Base-by-base conservation (phyloP, 2,329 filamentous ascomycete genomes). In the Aspergillus udagawae region DNA sequence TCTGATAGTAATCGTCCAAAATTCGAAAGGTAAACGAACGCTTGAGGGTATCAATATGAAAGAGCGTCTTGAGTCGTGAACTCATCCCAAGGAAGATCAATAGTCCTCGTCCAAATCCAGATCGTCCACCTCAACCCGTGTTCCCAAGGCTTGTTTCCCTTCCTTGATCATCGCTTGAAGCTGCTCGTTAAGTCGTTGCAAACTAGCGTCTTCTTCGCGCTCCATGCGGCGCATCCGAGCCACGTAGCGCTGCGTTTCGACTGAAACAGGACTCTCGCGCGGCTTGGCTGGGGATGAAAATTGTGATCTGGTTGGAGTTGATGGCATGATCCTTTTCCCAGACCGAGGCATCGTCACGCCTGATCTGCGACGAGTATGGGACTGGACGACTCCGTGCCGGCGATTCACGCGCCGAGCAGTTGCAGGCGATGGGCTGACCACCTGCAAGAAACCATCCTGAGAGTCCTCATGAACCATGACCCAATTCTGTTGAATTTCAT, bases 101-200 rank as follows among this genome's bases (percentile, higher is more conserved):
- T 10, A 23, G 53, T 63, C 72, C 52, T 75, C 68, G 23, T 70
- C 73, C 67, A 75, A 70, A 45, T 70, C 76, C 41, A 75, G 71
- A 27, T 76, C 75, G 42, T 84, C 82, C 47, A 91, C 81, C 68
- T 90, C 86, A 51, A 90, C 79, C 44, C 79, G 88, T 21, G 89
- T 89, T 2, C 88, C 92, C 20, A 99, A 76, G 1, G 94, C 94
- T 72, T 94, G 89, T 65, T 88, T 88, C 0, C 92, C 94, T 73
- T 97, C 88, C 1, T 87, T 82, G 54, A 99, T 95, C 89, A 99
- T 91, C 35, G 87, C 89, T 68, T 89, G 85, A 50, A 97, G 78
- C 65, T 89, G 86, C 50, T 85, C 82, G 70, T 94, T 95, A 74
- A 97, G 86, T 27, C 88, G 84, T 51, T 86, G 86, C 65, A 97